phyloP scores from a whole-genome alignment of 2,329 filamentous ascomycete genomes.

The Penicillium sp. region DNA sequence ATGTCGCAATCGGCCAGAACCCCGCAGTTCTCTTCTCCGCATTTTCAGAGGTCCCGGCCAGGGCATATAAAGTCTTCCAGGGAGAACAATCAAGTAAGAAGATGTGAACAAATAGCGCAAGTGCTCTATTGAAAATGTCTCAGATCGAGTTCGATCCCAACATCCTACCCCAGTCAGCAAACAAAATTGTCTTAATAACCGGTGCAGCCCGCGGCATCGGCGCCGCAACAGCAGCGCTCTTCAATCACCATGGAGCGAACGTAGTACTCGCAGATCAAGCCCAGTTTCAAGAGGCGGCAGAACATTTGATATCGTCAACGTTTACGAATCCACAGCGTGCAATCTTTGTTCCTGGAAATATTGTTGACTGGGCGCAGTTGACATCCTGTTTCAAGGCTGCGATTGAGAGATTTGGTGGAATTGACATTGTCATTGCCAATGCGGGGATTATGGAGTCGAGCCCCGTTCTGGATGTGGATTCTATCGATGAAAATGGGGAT shows the following conservation, averaged over 20 bases:
- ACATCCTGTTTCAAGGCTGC: conserved; percentile 41
- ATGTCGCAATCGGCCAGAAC: conserved; percentile 1
- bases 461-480: conserved; percentile 33
- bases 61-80: background rate
- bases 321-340: conserved; percentile 20
- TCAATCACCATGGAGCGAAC: conserved; percentile 47
- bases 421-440: conserved; percentile 53
- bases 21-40: conserved; percentile 8
- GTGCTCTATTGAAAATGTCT: conserved; percentile 1
- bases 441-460: conserved; percentile 47
- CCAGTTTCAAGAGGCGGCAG: conserved; percentile 2
- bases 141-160: background rate
- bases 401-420: conserved; percentile 40
- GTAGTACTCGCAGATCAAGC: conserved; percentile 46
- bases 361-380: conserved; percentile 47
- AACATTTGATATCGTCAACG: conserved; percentile 11
- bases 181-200: conserved; percentile 50
- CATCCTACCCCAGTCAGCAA: conserved; percentile 4
- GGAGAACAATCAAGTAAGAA: background rate
- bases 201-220: conserved; percentile 52
- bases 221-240: conserved; percentile 46
- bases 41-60: background rate
- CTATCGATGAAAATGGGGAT: conserved; percentile 31
- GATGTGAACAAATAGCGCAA: background rate
- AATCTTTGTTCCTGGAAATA: conserved; percentile 46